Base-by-base conservation (phyloP, 345 rosid genomes). In the Noccaea caerulescens region DNA sequence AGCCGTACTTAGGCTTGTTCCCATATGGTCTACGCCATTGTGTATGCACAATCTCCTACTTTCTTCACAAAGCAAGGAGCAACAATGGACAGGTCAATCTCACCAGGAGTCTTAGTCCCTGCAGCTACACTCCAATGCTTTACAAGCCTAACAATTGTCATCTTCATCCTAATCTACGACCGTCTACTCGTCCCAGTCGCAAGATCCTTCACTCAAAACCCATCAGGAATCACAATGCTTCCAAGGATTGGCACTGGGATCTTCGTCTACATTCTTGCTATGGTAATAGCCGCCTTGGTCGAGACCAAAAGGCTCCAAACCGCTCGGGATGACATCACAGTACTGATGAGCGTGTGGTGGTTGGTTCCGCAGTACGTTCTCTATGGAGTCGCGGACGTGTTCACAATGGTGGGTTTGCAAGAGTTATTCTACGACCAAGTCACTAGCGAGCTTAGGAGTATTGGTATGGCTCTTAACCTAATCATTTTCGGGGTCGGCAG, bases 41-140 rank as follows among this genome's bases (percentile, higher is more conserved):
- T 80, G 42, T 63, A 13, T 46, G 81, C 84, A 50, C 90, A 86
- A 53, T 51, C 83, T 8, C 45, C 80, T 25, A 85, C 86, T 13
- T 81, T 85, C 71, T 85, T 83, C 37, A 81, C 85, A 10, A 85
- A 81, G 73, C 85, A 83, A 76, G 89, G 86, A 43, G 85, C 77
- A 58, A 80, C 82, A 0, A 52, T 83, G 84, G 80, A 83, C 70
- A 78, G 89, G 63, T 63, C 81, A 52, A 51, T 85, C 13, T 50
- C 72, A 47, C 10, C 36, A 13, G 72, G 66, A 10, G 64, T 85
- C 33, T 10, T 75, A 10, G 65, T 85, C 45, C 84, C 89, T 1
- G 77, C 86, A 1, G 86, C 89, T 27, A 50, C 89, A 37, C 86
- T 85, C 58, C 84, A 80, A 60, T 77, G 72, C 42, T 79, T 85